Base-by-base conservation (phyloP, 495 filamentous ascomycete genomes). In the Penicillium macrosclerotiorum region DNA sequence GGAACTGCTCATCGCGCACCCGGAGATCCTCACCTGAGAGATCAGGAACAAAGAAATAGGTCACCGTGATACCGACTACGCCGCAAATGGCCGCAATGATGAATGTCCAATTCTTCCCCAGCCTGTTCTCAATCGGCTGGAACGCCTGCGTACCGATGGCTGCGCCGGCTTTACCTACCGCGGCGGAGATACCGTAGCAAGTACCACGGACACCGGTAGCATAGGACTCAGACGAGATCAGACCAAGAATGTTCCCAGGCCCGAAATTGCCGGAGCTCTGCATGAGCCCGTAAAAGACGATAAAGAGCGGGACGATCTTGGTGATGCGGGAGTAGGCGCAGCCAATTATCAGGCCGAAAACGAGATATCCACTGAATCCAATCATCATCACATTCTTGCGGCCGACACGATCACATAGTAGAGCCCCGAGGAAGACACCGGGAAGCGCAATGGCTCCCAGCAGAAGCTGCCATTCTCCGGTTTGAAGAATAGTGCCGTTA, bases 281-380 rank as follows among this genome's bases (percentile, higher is more conserved):
- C 72, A 79, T 75, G 5, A 79, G 57, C 4, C 73, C 76, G 52
- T 78, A 79, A 46, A 78, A 72, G 25, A 78, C 57, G n/a, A 79
- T 67, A 57, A 79, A 79, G 8, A 77, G 63, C 2, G 75, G 76
- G 0, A 75, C 43, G 33, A 78, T 75, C 36, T 74, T 75, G 5
- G 64, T 74, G 38, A 79, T 65, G 13, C 66, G 59, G 8, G 75
- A 53, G 34, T 74, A 77, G 12, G 72, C 57, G 32, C 71, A 64
- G 11, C 76, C 74, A 18, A 79, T 76, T 36, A 77, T 76, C 5
- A 79, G 54, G 0, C 76, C 76, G 30, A 79, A 76, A 34, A 79
- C 42, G 12, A 76, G 54, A 17, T 77, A 76, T n/a, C 73, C 71
- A 18, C 55, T 64, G 48, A 77, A 79, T 1, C 75, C 76, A 8